Evolutionary conservation across 768 basidiomycete species (phyloP), one percentile per base, ranked within the genome.

Genomic region (Zangia roseola): DNA sequence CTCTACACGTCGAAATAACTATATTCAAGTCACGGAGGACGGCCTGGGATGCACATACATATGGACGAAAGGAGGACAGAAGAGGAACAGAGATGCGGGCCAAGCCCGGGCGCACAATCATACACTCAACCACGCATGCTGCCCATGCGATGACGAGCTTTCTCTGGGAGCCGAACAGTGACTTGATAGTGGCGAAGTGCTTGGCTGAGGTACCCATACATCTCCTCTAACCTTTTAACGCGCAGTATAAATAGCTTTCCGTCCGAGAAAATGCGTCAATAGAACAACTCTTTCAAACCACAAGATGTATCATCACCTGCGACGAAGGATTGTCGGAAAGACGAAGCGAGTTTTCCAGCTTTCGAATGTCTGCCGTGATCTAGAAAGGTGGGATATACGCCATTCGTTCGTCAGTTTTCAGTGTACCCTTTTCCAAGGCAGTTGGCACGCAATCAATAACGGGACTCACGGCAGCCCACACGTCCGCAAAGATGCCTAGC

Each of bases 111-210:
- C 13, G 12, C 12, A 12, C 28, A 26, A 28, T 13, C 31, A 14
- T 6, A 31, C 31, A 6, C 14, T 31, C 31, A 16, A 31, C 14
- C 31, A 5, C 14, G 6, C 14, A 16, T 6, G 14, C 14, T 6
- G 16, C 14, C 14, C 14, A 14, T 31, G 7, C 31, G 6, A 16
- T 6, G 31, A 31, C 31, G 2, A 16, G 35, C 17, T 20, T 25
- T 20, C 36, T 53, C n/a, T 23, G 43, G 45, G 5, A 60, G 47
- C 10, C 2, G 52, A 35, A 60, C 58, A 6, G 45, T 61, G 45
- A 53, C 45, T 20, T 62, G 60, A 34, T 61, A 62, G 26, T 53
- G 43, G 25, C 54, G 57, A 35, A 62, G 60, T 6, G 60, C 60
- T 24, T 38, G 53, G 21, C 57, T 56, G 9, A 62, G 60, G 35